Percentiles rank a stretch among this genome's conserved stretches.
Evolutionary conservation across 2,329 filamentous ascomycete genomes (phyloP).

Genomic region (Aspergillus aculeatus): DNA sequence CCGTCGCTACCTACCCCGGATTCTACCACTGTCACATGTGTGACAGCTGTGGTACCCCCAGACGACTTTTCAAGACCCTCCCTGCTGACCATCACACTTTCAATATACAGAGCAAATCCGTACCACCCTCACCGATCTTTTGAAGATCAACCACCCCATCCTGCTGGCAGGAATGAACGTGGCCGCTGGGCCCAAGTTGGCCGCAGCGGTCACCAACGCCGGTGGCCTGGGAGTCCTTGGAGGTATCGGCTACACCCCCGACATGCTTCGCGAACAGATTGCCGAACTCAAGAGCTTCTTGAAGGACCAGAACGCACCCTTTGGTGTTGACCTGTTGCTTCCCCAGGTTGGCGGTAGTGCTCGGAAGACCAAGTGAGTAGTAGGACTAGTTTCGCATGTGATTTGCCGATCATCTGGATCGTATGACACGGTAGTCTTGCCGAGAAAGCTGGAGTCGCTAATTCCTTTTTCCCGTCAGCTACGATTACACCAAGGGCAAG

Average conservation of each 20-base stretch:
- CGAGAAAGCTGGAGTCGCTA: slow-evolving; percentile 9
- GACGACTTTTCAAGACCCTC: background rate
- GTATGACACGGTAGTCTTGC: background rate
- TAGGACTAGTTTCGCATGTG: background rate
- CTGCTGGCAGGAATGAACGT: slow-evolving; percentile 99
- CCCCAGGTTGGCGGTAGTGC: slow-evolving; percentile 93
- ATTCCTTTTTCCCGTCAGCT: slow-evolving; percentile 56
- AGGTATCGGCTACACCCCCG: slow-evolving; percentile 86
- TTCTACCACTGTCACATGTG: slow-evolving; percentile 21
- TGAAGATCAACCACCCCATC: slow-evolving; percentile 96
- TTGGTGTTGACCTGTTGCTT: slow-evolving; percentile 59
- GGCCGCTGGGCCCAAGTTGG: slow-evolving; percentile 91
- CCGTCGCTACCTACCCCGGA: slow-evolving; percentile 2
- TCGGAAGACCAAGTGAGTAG: slow-evolving; percentile 80
- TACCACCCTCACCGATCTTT: slow-evolving; percentile 89
- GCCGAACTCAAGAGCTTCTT: slow-evolving; percentile 72
- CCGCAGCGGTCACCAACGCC: slow-evolving; percentile 94
- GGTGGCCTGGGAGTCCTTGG: slow-evolving; percentile 96
- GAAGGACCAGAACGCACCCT: slow-evolving; percentile 23
- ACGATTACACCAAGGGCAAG: slow-evolving; percentile 99
- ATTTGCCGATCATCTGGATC: background rate
- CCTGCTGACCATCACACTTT: slow-evolving; percentile 22
- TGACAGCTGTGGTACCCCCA: slow-evolving; percentile 2
- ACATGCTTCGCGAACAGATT: slow-evolving; percentile 95
- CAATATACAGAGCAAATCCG: slow-evolving; percentile 73